Evolutionary conservation across 1,284 basidiomycete species (phyloP), one percentile per base, ranked within the genome.

Genomic region (Apiotrichum gamsii): DNA sequence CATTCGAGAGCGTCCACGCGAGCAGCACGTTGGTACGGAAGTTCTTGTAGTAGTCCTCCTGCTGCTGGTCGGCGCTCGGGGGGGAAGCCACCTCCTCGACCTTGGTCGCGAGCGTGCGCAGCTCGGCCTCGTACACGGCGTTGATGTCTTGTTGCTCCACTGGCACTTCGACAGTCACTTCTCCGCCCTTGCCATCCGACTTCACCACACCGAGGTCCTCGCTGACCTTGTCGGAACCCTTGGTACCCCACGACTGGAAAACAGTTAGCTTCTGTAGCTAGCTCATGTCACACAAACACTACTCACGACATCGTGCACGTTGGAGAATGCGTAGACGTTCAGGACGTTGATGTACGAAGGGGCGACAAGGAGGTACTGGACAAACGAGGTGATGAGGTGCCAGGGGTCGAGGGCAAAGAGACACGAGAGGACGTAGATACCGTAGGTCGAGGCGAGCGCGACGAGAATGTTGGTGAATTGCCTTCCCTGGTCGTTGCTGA

Each of bases 321-420:
- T 90, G 16, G 85, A 84, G 60, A 90, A 76, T 6, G 69, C 87
- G 78, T 87, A 68, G 11, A 62, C 56, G 56, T 94, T 94, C 50
- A 94, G 77, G 14, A 95, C 85, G 47, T 85, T 81, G 67, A 93
- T 91, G 62, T 93, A 96, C 0, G 89, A 90, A 4, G 94, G 93
- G 0, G 88, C 85, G 16, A 94, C 82, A 45, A 97, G 77, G 19
- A 93, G 74, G 65, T 96, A 97, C 69, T 96, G 93, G 14, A 91
- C 34, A 73, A 95, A 94, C n/a, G 85, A 88, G 0, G 93, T 95
- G 64, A 95, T 49, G 60, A 68, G 60, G 56, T 66, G 63, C 67
- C 61, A 64, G 11, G 51, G 59, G 47, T 63, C 39, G 79, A 89
- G 62, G 57, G 91, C 88, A 70, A 90, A 85, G 18, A 94, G 59